Evolutionary conservation across 257 asterid genomes (phyloP).

Genomic region (Forsythia viridissima): DNA sequence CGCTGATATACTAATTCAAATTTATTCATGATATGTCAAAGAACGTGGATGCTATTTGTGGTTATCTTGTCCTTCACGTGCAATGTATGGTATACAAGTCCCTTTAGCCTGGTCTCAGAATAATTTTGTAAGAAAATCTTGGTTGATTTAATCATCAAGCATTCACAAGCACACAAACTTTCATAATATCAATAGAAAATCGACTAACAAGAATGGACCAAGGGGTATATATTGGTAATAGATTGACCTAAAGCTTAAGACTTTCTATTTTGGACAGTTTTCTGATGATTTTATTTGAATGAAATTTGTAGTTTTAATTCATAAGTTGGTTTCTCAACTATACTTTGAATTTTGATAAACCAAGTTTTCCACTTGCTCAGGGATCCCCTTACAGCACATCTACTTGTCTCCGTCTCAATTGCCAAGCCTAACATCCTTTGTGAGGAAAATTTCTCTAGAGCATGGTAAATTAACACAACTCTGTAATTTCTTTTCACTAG

Average conservation of each 20-base stretch:
- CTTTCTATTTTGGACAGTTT: neutral
- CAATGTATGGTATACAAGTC: neutral
- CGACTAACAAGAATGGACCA: too few species aligned
- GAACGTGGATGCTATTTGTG: neutral
- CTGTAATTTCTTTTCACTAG: conserved; percentile 5
- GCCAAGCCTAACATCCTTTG: conserved; percentile 43
- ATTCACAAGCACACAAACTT: neutral
- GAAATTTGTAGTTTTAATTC: neutral
- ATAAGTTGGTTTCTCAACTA: neutral
- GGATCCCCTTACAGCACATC: conserved; percentile 48
- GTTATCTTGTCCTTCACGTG: neutral
- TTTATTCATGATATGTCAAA: neutral
- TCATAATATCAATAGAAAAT: too few species aligned
- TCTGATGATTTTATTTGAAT: too few species aligned
- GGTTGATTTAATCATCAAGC: neutral
- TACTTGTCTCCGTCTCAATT: conserved; percentile 57
- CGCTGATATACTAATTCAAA: neutral
- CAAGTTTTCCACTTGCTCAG: conserved; percentile 33
- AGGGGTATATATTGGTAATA: too few species aligned
- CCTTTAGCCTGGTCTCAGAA: neutral
- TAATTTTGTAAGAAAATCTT: neutral
- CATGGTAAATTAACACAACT: conserved; percentile 45
- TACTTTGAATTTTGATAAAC: neutral
- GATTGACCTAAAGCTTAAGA: neutral
- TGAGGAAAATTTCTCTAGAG: conserved; percentile 35